Base-by-base conservation (phyloP, 78 protist species). In the Corallochytrium limacisporum region DNA sequence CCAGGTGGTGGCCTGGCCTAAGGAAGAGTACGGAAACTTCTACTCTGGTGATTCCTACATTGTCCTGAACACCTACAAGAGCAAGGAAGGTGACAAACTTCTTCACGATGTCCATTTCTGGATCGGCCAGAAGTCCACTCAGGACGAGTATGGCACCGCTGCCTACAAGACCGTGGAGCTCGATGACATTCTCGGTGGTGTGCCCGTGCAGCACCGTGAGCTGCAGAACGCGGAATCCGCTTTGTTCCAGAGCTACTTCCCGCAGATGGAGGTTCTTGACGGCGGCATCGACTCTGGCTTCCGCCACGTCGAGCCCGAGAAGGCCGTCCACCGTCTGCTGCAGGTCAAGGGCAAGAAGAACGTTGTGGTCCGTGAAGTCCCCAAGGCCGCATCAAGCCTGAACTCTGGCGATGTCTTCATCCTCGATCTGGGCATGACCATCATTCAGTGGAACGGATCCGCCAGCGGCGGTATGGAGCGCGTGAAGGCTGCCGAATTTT, bases 81-180 rank as follows among this genome's bases (percentile, higher is more conserved):
- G 13, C 46, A 29, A 51, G 31, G 12, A 40, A 20, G 1, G 24
- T 31, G 55, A 37, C 8, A 16, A 4, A 40, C 44, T 78, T 20
- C 5, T 31, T 24, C 53, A 22, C 37, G 78, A 80, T 51, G 28
- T 81, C 36, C 73, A 57, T 54, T 85, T 79, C 42, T 74, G 72
- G 79, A 24, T 74, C 32, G 79, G 79, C 37, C 18, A 5, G 12
- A 26, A 59, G 35, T 32, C 70, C 13, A 18, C 81, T 3, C 83
- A 77, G 65, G 94, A 89, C 48, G 91, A 89, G 78, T 32, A 29
- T 4, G 94, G 91, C 53, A 63, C 89, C 3, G 87, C 88, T 20
- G 94, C 91, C 16, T 76, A 78, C 72, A 79, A 75, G 72, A 78
- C 91, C 3, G 84, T 85, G 47, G 91, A 84, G 75, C 71, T 89